phyloP scores from a whole-genome alignment of 1,284 basidiomycete species.

The Kalmanozyma brasiliensis region DNA sequence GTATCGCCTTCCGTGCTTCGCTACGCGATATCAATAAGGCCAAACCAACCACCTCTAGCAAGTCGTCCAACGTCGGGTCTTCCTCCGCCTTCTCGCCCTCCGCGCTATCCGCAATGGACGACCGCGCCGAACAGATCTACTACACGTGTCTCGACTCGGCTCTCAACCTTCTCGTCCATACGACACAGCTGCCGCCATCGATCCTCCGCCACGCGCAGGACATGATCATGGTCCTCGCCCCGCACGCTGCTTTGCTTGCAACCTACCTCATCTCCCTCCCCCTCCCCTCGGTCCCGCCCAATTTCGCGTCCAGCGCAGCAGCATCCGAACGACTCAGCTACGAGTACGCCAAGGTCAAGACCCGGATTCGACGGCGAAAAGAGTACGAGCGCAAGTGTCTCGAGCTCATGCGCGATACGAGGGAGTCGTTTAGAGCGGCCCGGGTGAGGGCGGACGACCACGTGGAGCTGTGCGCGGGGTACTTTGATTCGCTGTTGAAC shows the following conservation, averaged over 20 bases:
- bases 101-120: slow-evolving; percentile 36
- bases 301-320: slow-evolving; percentile 14
- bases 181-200: slow-evolving; percentile 31
- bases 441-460: slow-evolving; percentile 38
- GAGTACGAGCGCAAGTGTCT: slow-evolving; percentile 51
- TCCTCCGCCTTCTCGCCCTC: slow-evolving; percentile 30
- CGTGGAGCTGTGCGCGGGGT: slow-evolving; percentile 41
- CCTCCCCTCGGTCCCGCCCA: slow-evolving; percentile 25
- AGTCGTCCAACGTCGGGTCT: slow-evolving; percentile 7
- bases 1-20: slow-evolving; percentile 45
- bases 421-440: slow-evolving; percentile 32
- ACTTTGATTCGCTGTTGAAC: slow-evolving; percentile 45
- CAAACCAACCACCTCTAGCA: slow-evolving; percentile 17
- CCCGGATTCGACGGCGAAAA: slow-evolving; percentile 37
- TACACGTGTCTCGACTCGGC: slow-evolving; percentile 48
- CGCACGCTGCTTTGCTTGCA: slow-evolving; percentile 48
- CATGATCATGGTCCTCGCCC: slow-evolving; percentile 50
- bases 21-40: slow-evolving; percentile 48
- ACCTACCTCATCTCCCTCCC: slow-evolving; percentile 50
- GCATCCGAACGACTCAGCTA: slow-evolving; percentile 16
- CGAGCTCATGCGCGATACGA: slow-evolving; percentile 43
- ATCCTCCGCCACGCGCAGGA: slow-evolving; percentile 50
- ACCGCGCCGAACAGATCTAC: slow-evolving; percentile 47
- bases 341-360: slow-evolving; percentile 40
- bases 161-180: slow-evolving; percentile 39